Evolutionary conservation across 345 rosid genomes (phyloP).

Genomic region (Melaleuca quinquenervia): DNA sequence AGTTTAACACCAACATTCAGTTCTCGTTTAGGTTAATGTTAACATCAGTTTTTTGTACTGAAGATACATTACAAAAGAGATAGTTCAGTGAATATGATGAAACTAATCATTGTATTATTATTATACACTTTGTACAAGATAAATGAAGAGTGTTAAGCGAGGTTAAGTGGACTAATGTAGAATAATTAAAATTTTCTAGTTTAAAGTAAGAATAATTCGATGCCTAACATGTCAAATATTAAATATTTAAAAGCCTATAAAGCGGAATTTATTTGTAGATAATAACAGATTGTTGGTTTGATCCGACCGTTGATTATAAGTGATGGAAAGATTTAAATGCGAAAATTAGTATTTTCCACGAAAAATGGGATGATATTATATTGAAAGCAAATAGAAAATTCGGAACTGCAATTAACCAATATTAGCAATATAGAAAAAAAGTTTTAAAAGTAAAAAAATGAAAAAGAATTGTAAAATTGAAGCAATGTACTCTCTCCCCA

Average conservation of each 20-base stretch:
- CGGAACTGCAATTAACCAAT: neutral
- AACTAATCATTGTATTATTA: rapidly evolving
- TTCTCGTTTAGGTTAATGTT: neutral
- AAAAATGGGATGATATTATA: neutral
- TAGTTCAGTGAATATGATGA: rapidly evolving
- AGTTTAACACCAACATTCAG: neutral
- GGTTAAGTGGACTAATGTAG: rapidly evolving
- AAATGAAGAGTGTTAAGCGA: neutral
- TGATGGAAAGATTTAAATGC: neutral
- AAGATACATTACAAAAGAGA: rapidly evolving
- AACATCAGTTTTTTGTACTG: neutral
- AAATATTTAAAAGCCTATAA: neutral
- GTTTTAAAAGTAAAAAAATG: neutral
- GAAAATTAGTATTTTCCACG: neutral
- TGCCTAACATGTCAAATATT: neutral
- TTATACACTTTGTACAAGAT: neutral
- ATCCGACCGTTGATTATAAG: no score
- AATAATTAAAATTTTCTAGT: neutral
- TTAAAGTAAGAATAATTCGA: rapidly evolving
- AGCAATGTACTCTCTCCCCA: neutral
- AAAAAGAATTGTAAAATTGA: rapidly evolving
- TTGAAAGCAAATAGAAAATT: neutral
- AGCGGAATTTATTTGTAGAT: neutral
- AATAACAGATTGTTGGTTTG: neutral
- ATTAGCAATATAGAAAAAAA: neutral